Percentiles rank a stretch among this genome's conserved stretches.
These are phyloP conservation scores for Pythium grandisporangium DNA, from an alignment of 352 stramenopile genomes.

Conservation along the genomic window DNA sequence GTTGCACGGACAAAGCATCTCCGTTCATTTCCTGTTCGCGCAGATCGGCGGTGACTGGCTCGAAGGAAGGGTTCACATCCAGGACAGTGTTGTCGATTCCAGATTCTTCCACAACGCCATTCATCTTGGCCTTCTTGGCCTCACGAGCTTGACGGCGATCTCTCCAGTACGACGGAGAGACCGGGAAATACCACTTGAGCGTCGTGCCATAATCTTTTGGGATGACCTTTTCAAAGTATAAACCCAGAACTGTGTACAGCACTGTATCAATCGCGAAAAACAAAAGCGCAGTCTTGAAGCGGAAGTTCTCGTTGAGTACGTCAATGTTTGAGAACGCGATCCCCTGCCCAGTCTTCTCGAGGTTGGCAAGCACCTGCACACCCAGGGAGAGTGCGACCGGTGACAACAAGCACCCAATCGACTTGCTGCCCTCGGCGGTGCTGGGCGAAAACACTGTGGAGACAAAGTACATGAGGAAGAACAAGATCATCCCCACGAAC, in stretches of 20 bases:
- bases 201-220: slow-evolving; percentile 87
- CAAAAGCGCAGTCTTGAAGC: slow-evolving; percentile 37
- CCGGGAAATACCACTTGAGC: slow-evolving; percentile 87
- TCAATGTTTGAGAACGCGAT: slow-evolving; percentile 32
- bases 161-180: slow-evolving; percentile 80
- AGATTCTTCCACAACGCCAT: too few species aligned
- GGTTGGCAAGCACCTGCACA: slow-evolving; percentile 41
- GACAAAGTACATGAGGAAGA: slow-evolving; percentile 87
- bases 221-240: slow-evolving; percentile 91
- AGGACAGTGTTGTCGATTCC: slow-evolving; percentile 18
- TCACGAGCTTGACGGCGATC: slow-evolving; percentile 6
- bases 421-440: slow-evolving; percentile 30
- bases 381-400: slow-evolving; percentile 62
- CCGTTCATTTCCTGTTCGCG: slow-evolving; percentile 37
- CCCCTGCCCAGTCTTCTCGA: slow-evolving; percentile 38
- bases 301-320: slow-evolving; percentile 49
- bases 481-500: slow-evolving; percentile 74
- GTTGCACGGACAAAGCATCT: slow-evolving; percentile 38
- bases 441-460: slow-evolving; percentile 27
- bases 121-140: slow-evolving; percentile 4
- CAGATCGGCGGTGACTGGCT: slow-evolving; percentile 26
- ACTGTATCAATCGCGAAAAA: slow-evolving; percentile 86
- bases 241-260: slow-evolving; percentile 81
- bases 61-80: slow-evolving; percentile 36
- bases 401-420: slow-evolving; percentile 38